Conservation (phyloP, 495 filamentous ascomycete species). For the Penicillium bialowiezense region DNA sequence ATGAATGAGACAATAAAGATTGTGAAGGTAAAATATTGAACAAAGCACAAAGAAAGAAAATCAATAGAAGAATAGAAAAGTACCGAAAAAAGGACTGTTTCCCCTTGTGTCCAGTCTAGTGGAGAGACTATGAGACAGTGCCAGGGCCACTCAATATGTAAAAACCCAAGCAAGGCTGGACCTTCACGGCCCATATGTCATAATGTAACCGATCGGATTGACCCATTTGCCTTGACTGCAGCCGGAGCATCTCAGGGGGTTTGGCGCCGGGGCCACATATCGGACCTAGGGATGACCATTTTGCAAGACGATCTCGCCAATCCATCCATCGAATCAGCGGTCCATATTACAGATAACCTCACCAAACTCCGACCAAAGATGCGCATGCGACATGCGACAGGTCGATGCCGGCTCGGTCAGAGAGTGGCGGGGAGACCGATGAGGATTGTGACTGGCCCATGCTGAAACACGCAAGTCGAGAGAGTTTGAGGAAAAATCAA, state of each 20-base stretch:
- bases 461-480: constrained; percentile 17
- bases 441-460: constrained; percentile 11
- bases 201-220: not conserved
- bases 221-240: not conserved
- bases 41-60: constrained; percentile 18
- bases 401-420: constrained; percentile 3
- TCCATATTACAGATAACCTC: not conserved
- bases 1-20: constrained; percentile 13
- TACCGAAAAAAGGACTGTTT: constrained; percentile 8
- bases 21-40: constrained; percentile 5
- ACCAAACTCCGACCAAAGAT: not conserved
- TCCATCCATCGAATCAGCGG: not conserved
- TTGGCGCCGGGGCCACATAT: not conserved
- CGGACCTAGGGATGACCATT: not conserved
- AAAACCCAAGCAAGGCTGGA: constrained; percentile 14
- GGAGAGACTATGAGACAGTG: constrained; percentile 18
- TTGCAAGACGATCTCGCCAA: constrained; percentile 2
- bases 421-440: constrained; percentile 8
- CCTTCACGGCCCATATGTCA: constrained; percentile 3
- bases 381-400: constrained; percentile 19
- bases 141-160: constrained; percentile 13
- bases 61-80: constrained; percentile 4
- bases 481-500: constrained; percentile 10
- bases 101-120: constrained; percentile 12
- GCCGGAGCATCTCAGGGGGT: not conserved